Percentiles rank a stretch among this genome's conserved stretches.
Evolutionary conservation across 1,284 basidiomycete genomes (phyloP).

Genomic region (Malassezia sympodialis): DNA sequence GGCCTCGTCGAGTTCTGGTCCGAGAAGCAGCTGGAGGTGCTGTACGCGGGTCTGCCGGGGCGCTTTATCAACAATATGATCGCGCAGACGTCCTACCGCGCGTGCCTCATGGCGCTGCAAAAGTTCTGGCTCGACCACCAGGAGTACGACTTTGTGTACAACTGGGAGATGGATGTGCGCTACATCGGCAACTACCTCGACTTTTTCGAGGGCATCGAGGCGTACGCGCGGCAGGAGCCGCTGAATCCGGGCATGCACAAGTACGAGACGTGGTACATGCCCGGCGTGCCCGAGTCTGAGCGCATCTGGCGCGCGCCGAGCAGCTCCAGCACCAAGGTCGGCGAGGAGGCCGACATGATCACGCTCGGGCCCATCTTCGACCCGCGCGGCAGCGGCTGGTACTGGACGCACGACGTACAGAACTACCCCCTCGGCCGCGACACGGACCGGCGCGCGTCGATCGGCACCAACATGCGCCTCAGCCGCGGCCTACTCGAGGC

Average conservation of each 20-base stretch:
- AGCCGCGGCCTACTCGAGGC: constrained; percentile 43
- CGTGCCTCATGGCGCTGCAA: constrained; percentile 47
- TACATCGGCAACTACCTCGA: constrained; percentile 48
- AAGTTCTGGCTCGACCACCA: constrained; percentile 48
- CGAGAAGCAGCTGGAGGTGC: constrained; percentile 45
- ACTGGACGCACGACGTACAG: constrained; percentile 48
- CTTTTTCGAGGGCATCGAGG: constrained; percentile 45
- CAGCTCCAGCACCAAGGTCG: constrained; percentile 26
- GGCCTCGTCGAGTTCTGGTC: constrained; percentile 48
- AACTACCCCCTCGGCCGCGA: constrained; percentile 41
- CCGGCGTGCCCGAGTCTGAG: constrained; percentile 39
- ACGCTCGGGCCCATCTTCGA: constrained; percentile 47
- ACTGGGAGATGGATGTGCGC: constrained; percentile 49
- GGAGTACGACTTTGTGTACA: constrained; percentile 47
- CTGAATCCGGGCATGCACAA: constrained; percentile 45
- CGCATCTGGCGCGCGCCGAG: constrained; percentile 38
- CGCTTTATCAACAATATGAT: constrained; percentile 48
- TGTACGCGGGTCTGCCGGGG: constrained; percentile 45
- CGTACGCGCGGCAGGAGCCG: constrained; percentile 42
- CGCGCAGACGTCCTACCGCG: constrained; percentile 46
- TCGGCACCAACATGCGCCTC: constrained; percentile 48
- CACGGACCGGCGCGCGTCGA: constrained; percentile 44
- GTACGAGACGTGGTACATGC: constrained; percentile 47
- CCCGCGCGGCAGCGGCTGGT: constrained; percentile 47
- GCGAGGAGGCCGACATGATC: constrained; percentile 46